phyloP scores from a whole-genome alignment of 345 rosid species.

The Arabis hirsuta region DNA sequence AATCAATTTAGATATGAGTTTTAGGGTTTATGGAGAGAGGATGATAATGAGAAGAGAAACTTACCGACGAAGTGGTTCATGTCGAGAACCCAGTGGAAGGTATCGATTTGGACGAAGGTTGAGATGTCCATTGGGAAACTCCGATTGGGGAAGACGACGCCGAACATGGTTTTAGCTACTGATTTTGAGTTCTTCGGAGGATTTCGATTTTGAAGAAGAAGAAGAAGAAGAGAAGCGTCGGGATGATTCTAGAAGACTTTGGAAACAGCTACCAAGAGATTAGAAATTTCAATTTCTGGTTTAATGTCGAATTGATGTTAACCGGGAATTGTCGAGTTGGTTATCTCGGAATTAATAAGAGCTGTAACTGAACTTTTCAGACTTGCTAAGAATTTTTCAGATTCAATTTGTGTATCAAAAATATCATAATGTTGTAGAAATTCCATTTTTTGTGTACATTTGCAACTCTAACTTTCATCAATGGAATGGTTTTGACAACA shows the following conservation, averaged over 20 bases:
- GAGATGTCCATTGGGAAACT: conserved; percentile 96
- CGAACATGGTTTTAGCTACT: conserved; percentile 58
- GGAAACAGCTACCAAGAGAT: not conserved
- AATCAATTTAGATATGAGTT: not conserved
- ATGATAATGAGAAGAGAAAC: not conserved
- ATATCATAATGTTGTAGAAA: too few relatives aligned
- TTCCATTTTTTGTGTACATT: too few relatives aligned
- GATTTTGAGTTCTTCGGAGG: not conserved
- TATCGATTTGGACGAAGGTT: conserved; percentile 84
- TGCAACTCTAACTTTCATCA: too few relatives aligned
- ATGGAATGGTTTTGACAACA: not conserved
- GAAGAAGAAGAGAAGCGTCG: not conserved
- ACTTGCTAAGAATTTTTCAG: too few relatives aligned
- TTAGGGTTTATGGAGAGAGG: not conserved
- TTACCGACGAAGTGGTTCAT: conserved; percentile 95
- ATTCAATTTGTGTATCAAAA: too few relatives aligned
- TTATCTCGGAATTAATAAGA: too few relatives aligned
- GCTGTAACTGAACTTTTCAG: too few relatives aligned
- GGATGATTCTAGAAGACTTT: conserved; percentile 30
- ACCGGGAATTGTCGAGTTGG: too few relatives aligned
- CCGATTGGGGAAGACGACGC: conserved; percentile 92
- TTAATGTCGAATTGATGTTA: too few relatives aligned
- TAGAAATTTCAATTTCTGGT: too few relatives aligned
- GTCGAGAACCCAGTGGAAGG: conserved; percentile 94
- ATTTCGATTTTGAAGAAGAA: not conserved